These are phyloP conservation scores for Cantharellus anzutake DNA, from an alignment of 768 basidiomycete genomes.

Conservation along the genomic window DNA sequence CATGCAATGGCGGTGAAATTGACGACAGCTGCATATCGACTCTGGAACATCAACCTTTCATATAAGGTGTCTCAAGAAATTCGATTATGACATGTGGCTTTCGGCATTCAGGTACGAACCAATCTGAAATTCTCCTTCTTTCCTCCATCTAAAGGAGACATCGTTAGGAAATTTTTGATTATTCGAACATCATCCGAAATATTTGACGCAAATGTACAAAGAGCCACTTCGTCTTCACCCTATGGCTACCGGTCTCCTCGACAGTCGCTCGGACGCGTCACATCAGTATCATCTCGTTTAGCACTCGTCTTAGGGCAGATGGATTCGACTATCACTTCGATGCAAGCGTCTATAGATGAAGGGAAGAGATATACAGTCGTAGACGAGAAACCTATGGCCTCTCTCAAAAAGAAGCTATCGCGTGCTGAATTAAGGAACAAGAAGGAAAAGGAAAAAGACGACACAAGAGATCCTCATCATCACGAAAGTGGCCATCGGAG, in stretches of 20 bases:
- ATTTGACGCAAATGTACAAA: too few relatives aligned
- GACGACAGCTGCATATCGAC: conserved; percentile 58
- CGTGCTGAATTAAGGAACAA: neutral
- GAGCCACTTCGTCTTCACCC: too few relatives aligned
- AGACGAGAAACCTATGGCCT: neutral
- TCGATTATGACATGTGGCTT: conserved; percentile 64
- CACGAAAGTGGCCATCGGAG: conserved; percentile 11
- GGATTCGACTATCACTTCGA: conserved; percentile 4
- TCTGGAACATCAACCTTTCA: conserved; percentile 62
- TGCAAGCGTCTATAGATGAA: conserved; percentile 1
- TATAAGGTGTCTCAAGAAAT: conserved; percentile 49
- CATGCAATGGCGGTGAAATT: too few relatives aligned
- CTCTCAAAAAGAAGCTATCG: neutral
- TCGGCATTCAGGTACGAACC: conserved; percentile 39
- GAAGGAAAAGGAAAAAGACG: conserved; percentile 8
- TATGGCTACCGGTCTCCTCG: too few relatives aligned
- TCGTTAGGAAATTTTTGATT: too few relatives aligned
- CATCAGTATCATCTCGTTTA: neutral
- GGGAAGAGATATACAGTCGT: too few relatives aligned
- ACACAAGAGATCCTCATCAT: neutral
- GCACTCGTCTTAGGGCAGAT: neutral
- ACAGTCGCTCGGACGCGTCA: too few relatives aligned
- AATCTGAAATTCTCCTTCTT: too few relatives aligned
- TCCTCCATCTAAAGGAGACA: too few relatives aligned
- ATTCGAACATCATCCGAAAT: too few relatives aligned